Evolutionary conservation across 768 basidiomycete genomes (phyloP), one percentile per base, ranked within the genome.

Genomic region (Pisolithus microcarpus): DNA sequence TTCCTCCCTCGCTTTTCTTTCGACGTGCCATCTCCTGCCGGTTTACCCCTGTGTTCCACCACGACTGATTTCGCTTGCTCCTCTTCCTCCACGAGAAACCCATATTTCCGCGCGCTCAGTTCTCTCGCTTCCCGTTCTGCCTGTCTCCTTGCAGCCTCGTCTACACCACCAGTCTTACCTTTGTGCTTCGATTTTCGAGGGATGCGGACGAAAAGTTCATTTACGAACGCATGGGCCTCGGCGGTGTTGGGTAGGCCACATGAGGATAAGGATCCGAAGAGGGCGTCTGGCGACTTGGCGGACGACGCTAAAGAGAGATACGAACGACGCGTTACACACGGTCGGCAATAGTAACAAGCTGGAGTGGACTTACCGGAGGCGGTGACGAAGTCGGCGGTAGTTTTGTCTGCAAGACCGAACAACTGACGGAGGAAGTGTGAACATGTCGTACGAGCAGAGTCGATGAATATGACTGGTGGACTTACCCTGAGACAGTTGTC

Each of bases 381-480:
- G 65, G 90, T 74, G 34, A 96, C 85, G 66, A 84, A 96, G 72
- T 91, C 85, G 58, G 91, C 80, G 53, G 87, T 89, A 56, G 80
- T 90, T 56, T 77, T 76, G 69, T 95, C 88, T 19, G 92, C 83
- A 43, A 90, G 77, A 50, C 88, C 88, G 59, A 94, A 86, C 58
- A 92, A 78, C 88, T 91, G 58, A 13, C 53, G n/a, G n/a, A n/a
- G 26, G 13, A 37, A 45, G 43, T 6, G 47, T 56, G n/a, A 55
- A 36, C 30, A 24, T 4, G 28, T 9, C 11, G n/a, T 6, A 19
- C 8, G n/a, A 50, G 44, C 13, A 23, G 18, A n/a, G 19, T 9
- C 11, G 1, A 44, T n/a, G 28, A 21, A n/a, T 49, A 15, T 11
- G 28, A 38, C 16, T n/a, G 38, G 8, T 34, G 9, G 36, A 47